Conservation (phyloP, 2,329 filamentous ascomycete species). For the Aspergillus tubingensis region DNA sequence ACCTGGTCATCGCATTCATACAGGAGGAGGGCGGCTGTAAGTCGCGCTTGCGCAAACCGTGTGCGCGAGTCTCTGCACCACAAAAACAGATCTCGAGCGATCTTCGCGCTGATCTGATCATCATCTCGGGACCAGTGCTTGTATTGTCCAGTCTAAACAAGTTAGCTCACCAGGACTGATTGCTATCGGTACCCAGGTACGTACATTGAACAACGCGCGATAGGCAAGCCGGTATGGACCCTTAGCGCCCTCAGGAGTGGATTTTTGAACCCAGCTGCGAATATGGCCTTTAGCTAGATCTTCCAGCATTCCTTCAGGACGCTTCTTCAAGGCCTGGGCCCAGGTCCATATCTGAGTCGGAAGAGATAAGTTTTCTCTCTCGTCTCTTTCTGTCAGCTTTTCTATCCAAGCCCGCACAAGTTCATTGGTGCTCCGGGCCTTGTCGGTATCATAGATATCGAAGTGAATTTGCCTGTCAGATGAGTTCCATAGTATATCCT, state of each 20-base stretch:
- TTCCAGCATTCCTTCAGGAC: background rate
- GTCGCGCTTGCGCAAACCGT: background rate
- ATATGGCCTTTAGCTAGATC: background rate
- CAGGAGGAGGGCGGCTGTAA: background rate
- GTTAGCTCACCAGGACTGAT: background rate
- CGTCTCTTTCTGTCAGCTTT: background rate
- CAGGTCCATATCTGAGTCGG: background rate
- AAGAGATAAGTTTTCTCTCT: background rate
- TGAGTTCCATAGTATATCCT: background rate
- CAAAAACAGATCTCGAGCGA: background rate
- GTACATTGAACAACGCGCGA: background rate
- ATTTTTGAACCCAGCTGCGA: background rate
- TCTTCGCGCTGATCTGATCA: background rate
- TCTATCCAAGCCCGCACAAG: background rate
- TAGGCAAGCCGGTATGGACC: background rate
- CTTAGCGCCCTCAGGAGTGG: background rate
- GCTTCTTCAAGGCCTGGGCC: background rate
- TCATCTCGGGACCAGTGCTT: background rate
- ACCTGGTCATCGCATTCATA: background rate
- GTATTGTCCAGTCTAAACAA: background rate
- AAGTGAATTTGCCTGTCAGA: background rate
- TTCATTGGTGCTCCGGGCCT: background rate
- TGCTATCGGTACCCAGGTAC: background rate
- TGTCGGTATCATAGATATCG: background rate
- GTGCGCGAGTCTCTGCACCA: background rate